phyloP scores from a whole-genome alignment of 2,329 filamentous ascomycete genomes.

The Penicillium sp. region DNA sequence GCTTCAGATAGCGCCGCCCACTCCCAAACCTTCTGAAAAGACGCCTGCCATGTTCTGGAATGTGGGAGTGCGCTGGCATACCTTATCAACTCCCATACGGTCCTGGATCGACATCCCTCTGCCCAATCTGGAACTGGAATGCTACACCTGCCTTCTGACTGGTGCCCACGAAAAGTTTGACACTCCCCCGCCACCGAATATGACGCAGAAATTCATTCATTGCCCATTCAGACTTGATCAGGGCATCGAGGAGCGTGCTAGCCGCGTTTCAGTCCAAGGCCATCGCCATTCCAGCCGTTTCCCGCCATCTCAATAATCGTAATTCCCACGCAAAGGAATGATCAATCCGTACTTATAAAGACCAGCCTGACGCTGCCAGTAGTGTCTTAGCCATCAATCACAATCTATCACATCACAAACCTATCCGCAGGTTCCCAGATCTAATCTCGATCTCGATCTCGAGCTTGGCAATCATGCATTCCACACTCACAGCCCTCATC shows the following conservation, averaged over 20 bases:
- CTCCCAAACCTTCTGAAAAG: conserved; percentile 10
- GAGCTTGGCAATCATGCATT: conserved; percentile 14
- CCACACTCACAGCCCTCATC: conserved; percentile 19
- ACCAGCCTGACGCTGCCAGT: not conserved
- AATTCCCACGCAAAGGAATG: conserved; percentile 8
- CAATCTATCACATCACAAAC: not conserved
- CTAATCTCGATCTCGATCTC: not conserved
- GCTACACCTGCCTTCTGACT: conserved; percentile 7
- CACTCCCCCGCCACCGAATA: conserved; percentile 18
- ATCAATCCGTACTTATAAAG: conserved; percentile 1
- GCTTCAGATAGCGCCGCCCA: not conserved
- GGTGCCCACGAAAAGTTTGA: not conserved
- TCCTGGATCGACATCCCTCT: conserved; percentile 14
- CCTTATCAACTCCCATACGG: not conserved
- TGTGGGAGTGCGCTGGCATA: conserved; percentile 15
- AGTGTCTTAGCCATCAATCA: not conserved
- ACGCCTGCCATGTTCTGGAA: conserved; percentile 16
- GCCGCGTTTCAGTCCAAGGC: conserved; percentile 14
- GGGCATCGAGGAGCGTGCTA: not conserved
- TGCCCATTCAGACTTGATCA: not conserved
- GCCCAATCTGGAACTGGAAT: conserved; percentile 17
- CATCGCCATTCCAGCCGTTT: conserved; percentile 18
- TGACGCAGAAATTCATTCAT: conserved; percentile 15
- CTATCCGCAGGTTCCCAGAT: not conserved
- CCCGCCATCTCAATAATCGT: conserved; percentile 19